Conservation (phyloP, 768 basidiomycete genomes). For the Termitomyces bulborhizus region DNA sequence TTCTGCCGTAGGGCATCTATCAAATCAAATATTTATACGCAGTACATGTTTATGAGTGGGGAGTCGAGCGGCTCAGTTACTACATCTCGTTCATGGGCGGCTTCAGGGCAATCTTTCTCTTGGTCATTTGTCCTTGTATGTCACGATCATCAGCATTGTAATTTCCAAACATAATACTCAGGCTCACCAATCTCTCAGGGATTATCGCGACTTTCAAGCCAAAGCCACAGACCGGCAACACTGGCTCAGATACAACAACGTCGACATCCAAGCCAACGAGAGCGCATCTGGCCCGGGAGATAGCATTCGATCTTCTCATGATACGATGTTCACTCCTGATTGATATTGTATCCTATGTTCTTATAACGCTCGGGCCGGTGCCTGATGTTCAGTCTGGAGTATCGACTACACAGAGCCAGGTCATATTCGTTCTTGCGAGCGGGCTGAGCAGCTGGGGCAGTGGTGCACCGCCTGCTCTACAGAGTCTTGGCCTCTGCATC, state of each 20-base stretch:
- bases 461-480: slow-evolving; percentile 61
- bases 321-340: slow-evolving; percentile 56
- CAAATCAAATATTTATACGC: slow-evolving; percentile 83
- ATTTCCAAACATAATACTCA: not conserved
- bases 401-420: slow-evolving; percentile 25
- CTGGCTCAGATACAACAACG: not conserved
- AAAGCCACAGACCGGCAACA: slow-evolving; percentile 13
- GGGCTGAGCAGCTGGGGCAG: slow-evolving; percentile 57
- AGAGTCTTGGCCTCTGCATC: slow-evolving; percentile 68
- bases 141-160: slow-evolving; percentile 8
- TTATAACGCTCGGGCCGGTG: slow-evolving; percentile 49
- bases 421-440: slow-evolving; percentile 56
- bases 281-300: slow-evolving; percentile 52
- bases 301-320: slow-evolving; percentile 64
- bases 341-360: slow-evolving; percentile 57
- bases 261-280: slow-evolving; percentile 42
- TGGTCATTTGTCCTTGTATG: slow-evolving; percentile 39
- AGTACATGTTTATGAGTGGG: slow-evolving; percentile 66
- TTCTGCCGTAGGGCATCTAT: slow-evolving; percentile 50
- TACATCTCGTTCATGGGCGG: slow-evolving; percentile 68
- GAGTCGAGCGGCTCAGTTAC: slow-evolving; percentile 65
- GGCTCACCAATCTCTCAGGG: slow-evolving; percentile 28
- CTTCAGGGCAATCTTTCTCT: slow-evolving; percentile 51
- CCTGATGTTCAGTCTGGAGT: slow-evolving; percentile 26
- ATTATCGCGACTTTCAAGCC: slow-evolving; percentile 60